Evolutionary conservation across 176 grass and related monocot genomes (phyloP), one percentile per base, ranked within the genome.

Genomic region (Bothriochloa decipiens): DNA sequence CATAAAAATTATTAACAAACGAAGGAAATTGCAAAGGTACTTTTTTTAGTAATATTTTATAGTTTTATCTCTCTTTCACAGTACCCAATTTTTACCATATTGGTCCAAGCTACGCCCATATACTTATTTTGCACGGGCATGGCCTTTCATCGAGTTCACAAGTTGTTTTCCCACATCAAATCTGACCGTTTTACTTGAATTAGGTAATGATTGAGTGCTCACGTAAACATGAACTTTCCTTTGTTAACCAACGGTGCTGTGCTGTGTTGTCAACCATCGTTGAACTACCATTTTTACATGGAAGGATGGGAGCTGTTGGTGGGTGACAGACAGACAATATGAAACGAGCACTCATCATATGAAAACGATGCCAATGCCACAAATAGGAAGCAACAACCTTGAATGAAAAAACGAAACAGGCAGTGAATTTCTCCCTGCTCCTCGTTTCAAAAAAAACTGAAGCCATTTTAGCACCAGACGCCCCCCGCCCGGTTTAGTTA

Each of bases 291-390:
- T 62, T 62, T 62, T 62, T 12, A 60, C 9, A 25, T 46, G 43
- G 0, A 6, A 42, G 11, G 7, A 71, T 61, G 2, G 37, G 65
- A 70, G 65, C 10, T 12, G 65, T 42, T 33, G 37, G 33, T 70
- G 36, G 50, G 8, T 46, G 60, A 8, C 58, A 81, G 43, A 14
- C 53, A 80, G 35, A 4, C 16, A 53, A 25, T 60, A n/a, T 25
- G 57, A 61, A 61, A 61, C 25, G n/a, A 62, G 58, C 58, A 62
- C 22, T 62, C 10, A 4, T 61, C 57, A 61, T 20, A 63, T 43
- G 52, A 72, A 86, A 47, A 7, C n/a, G 11, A 74, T 55, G 55
- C 41, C 27, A 46, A 73, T 72, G 18, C 33, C 66, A 57, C 13
- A 68, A 68, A 46, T 28, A 45, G 41, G 41, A 0, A 35, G 42